phyloP scores from a whole-genome alignment of 108 stramenopile genomes.

The Mayamaea pseudoterrestris region DNA sequence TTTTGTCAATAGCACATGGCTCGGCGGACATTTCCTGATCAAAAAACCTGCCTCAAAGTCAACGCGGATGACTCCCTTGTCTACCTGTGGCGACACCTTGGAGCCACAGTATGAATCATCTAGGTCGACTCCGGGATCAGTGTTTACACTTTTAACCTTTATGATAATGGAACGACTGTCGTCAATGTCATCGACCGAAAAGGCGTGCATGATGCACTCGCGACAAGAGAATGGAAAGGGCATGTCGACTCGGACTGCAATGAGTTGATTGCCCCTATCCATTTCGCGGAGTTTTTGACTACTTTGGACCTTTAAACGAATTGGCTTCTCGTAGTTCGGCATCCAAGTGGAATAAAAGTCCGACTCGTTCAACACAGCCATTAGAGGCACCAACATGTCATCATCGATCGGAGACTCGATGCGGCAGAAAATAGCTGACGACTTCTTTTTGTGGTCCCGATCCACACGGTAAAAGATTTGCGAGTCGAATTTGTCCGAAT shows the following conservation, averaged over 20 bases:
- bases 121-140: conserved; percentile 9
- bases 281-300: conserved; percentile 38
- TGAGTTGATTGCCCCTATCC: conserved; percentile 42
- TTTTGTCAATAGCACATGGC: conserved; percentile 34
- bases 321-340: conserved; percentile 34
- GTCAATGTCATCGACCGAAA: conserved; percentile 63
- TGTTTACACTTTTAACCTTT: conserved; percentile 20
- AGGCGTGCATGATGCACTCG: conserved; percentile 35
- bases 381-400: conserved; percentile 41
- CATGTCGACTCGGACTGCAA: conserved; percentile 27
- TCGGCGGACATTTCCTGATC: conserved; percentile 50
- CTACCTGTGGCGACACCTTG: neutral
- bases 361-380: conserved; percentile 64
- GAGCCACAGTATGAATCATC: conserved; percentile 16
- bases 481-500: conserved; percentile 30
- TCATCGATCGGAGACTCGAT: conserved; percentile 49
- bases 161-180: conserved; percentile 20
- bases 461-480: conserved; percentile 52
- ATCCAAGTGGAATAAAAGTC: conserved; percentile 57
- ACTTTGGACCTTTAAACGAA: conserved; percentile 28
- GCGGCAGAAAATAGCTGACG: conserved; percentile 38
- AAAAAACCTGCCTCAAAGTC: conserved; percentile 49
- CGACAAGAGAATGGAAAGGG: conserved; percentile 55
- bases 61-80: conserved; percentile 24
- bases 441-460: conserved; percentile 10